A percentile compares a stretch with the other conserved stretches of the same genome.
These are phyloP conservation scores for Scheffersomyces lignosus DNA, from an alignment of 805 yeast genomes.

Conservation along the genomic window DNA sequence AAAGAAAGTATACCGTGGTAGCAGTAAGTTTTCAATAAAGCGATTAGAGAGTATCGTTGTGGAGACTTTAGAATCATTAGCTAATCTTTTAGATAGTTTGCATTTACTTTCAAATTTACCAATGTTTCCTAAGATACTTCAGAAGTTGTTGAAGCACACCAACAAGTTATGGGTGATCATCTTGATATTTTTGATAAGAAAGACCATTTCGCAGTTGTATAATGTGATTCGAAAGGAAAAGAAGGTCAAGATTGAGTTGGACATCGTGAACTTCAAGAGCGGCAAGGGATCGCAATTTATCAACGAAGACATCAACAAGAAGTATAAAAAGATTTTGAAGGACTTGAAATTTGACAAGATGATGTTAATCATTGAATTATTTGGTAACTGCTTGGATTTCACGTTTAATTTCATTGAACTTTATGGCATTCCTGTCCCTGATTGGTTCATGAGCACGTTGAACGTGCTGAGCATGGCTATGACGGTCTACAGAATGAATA, in stretches of 20 bases:
- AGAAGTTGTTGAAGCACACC: constrained; percentile 37
- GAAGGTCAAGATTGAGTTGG: constrained; percentile 38
- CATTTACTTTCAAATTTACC: constrained; percentile 44
- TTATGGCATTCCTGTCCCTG: constrained; percentile 35
- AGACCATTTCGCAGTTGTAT: constrained; percentile 41
- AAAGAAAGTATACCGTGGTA: not conserved
- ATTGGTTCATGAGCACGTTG: constrained; percentile 42
- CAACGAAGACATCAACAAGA: constrained; percentile 26
- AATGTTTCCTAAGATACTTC: constrained; percentile 38
- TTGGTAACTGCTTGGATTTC: constrained; percentile 44
- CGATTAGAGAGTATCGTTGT: constrained; percentile 29
- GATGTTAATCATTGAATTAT: constrained; percentile 40
- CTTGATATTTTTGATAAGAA: constrained; percentile 39
- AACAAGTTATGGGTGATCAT: constrained; percentile 45
- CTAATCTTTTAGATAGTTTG: constrained; percentile 41
- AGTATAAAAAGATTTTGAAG: constrained; percentile 39
- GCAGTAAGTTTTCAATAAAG: constrained; percentile 26
- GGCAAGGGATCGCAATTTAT: constrained; percentile 10
- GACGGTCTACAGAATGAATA: constrained; percentile 51
- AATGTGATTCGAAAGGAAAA: constrained; percentile 39
- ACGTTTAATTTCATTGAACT: constrained; percentile 41
- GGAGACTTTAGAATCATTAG: constrained; percentile 33
- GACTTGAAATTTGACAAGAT: constrained; percentile 43
- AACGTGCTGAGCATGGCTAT: constrained; percentile 44
- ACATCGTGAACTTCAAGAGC: constrained; percentile 24